Evolutionary conservation across 2,329 filamentous ascomycete genomes (phyloP), one percentile per base, ranked within the genome.

Genomic region (Pseudogymnoascus sp.): DNA sequence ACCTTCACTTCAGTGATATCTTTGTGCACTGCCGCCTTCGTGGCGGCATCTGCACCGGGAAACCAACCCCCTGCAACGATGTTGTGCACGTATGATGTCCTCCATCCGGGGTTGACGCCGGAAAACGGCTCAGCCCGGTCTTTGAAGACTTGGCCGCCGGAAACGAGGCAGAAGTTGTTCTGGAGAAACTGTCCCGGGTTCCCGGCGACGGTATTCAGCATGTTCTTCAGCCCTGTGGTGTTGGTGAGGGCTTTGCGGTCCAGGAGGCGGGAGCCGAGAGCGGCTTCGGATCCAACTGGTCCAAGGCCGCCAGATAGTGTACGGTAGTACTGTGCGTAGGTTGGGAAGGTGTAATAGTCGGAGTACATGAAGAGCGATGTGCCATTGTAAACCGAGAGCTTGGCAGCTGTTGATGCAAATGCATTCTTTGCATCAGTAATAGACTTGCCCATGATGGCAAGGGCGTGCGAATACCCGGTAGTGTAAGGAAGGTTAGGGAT

Each of bases 71-170:
- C 65, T 11, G 42, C 66, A 21, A 69, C 62, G 14, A 71, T 49
- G 25, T 63, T 65, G 31, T 66, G 66, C 9, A 68, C 61, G 40
- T 65, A 65, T 11, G 69, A 67, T 34, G 46, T 66, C 9, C 71
- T 65, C 72, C 72, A 74, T 12, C 65, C 73, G 3, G 66, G 72
- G 42, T 73, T 69, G 7, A 74, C 61, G 9, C 70, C 72, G n/a
- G 72, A 67, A 42, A 63, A 61, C 7, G 67, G 1, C 61, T 75
- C 70, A 2, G 31, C 43, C 3, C 64, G 66, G 62, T 73, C 70
- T 36, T 67, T 62, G 23, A 71, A 74, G 5, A 73, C 69, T 37
- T 71, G 67, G 5, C 73, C 73, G 23, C 73, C 73, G 1, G 68
- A 70, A 9, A 73, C 70, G 21, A 74, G 67, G 16, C 70, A 65